Percentiles rank a stretch among this genome's conserved stretches.
Evolutionary conservation across 257 asterid genomes (phyloP).

Genomic region (Craterostigma plantagineum): DNA sequence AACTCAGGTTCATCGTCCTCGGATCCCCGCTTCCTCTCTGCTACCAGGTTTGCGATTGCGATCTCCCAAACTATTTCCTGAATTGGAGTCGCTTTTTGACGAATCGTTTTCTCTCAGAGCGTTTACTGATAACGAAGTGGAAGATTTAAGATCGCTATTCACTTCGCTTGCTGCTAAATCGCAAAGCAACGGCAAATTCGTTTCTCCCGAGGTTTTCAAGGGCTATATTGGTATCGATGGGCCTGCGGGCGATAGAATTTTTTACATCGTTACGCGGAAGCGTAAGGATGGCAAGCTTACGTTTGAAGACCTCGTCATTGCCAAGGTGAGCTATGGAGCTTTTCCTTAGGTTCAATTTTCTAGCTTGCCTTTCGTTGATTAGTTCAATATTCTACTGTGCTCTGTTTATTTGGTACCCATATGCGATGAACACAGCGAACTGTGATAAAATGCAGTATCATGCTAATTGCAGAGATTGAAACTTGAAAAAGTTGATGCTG

Average conservation of each 20-base stretch:
- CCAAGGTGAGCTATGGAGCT: conserved; percentile 33
- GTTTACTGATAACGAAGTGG: conserved; percentile 42
- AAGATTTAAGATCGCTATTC: conserved; percentile 46
- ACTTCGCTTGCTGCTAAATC: conserved; percentile 58
- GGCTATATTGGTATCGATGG: conserved; percentile 64
- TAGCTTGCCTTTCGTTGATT: too few species aligned
- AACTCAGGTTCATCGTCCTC: conserved; percentile 43
- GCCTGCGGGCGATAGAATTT: conserved; percentile 62
- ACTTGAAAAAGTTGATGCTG: conserved; percentile 1
- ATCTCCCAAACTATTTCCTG: background rate
- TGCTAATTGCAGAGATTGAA: background rate
- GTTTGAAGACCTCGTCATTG: conserved; percentile 74
- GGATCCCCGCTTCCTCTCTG: conserved; percentile 38
- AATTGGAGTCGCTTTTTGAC: background rate
- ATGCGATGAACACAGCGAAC: too few species aligned
- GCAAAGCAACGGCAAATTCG: conserved; percentile 27
- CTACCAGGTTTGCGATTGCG: conserved; percentile 36
- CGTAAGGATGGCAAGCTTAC: conserved; percentile 62
- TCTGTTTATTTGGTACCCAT: too few species aligned
- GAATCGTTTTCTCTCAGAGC: conserved; percentile 28
- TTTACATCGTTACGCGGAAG: conserved; percentile 55
- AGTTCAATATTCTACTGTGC: too few species aligned
- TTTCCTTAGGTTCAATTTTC: conserved; percentile 1
- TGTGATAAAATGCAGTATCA: too few species aligned
- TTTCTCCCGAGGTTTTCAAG: conserved; percentile 56